Evolutionary conservation across 805 yeast genomes (phyloP), one percentile per base, ranked within the genome.

Genomic region (Wickerhamiella brachini): DNA sequence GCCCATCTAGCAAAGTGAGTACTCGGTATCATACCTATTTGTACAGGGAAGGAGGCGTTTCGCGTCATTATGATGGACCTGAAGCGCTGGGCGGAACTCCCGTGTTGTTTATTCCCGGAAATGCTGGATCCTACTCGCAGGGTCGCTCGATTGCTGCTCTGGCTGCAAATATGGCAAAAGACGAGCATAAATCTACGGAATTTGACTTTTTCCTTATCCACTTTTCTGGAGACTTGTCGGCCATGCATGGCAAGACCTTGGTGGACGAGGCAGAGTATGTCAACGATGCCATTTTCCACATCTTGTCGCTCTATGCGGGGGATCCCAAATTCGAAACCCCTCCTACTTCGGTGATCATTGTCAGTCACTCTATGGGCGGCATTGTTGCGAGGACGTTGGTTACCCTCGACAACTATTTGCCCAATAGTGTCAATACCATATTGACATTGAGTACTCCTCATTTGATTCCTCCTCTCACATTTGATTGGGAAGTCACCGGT

Each of bases 281-380:
- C 54, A 90, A 93, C 61, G 96, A 89, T 58, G 97, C 97, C 0
- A 72, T 93, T 3, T 65, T 68, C 21, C 88, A 82, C 62, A 88
- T 90, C 21, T 66, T 93, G 17, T 75, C 78, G 3, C 68, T 90
- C 5, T 90, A 90, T 59, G 56, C 65, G n/a, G 55, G 55, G 13
- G 61, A 48, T 15, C 58, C 50, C 56, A 5, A 63, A 10, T 46
- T 69, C 8, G 65, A 63, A 20, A 62, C 64, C 1, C 60, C 64
- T 7, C 93, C 93, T 0, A 63, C 65, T 24, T 83, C 95, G 0
- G 95, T 90, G 1, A 77, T 90, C 0, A 63, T 90, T 0, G 57
- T 90, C 0, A 96, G 87, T 2, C 98, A 90, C 68, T 90, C 97
- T 0, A 90, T 90, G 98, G 98, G 98, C 43, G 98, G 98, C 2